Percentiles rank a stretch among this genome's conserved stretches.
Conservation (phyloP, 306 rosid genomes). For the Delonix regia region DNA sequence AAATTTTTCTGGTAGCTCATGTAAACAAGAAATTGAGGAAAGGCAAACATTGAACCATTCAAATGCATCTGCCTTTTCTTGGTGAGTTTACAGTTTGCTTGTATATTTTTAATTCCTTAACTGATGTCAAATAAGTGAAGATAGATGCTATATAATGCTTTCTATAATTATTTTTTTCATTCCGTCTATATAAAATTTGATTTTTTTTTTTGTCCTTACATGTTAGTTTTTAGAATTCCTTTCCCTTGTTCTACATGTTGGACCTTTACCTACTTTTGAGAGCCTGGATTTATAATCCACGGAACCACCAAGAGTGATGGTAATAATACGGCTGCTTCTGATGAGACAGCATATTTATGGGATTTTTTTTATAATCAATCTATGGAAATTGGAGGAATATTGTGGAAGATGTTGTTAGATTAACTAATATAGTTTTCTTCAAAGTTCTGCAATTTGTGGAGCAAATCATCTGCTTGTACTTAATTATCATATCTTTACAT, state of each 20-base stretch:
- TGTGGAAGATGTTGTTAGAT: constrained; percentile 6
- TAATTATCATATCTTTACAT: background rate
- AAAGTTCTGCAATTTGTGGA: background rate
- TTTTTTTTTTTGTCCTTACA: background rate
- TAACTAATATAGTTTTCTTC: background rate
- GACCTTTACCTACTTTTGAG: constrained; percentile 13
- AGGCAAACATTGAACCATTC: constrained; percentile 58
- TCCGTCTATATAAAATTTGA: background rate
- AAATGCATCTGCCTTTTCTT: constrained; percentile 69
- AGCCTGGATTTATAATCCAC: background rate
- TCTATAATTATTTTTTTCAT: background rate
- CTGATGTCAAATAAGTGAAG: constrained; percentile 1
- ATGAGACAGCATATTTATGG: background rate
- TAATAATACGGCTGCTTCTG: background rate
- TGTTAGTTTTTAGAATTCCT: background rate
- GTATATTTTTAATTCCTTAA: constrained; percentile 7
- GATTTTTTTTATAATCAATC: background rate
- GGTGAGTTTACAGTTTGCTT: constrained; percentile 49
- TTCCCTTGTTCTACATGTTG: constrained; percentile 8
- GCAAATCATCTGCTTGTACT: background rate
- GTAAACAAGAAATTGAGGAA: constrained; percentile 48
- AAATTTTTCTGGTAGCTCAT: constrained; percentile 38
- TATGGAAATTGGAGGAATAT: background rate
- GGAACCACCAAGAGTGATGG: constrained; percentile 14
- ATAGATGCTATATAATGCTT: background rate